Conservation (phyloP, 2,329 filamentous ascomycete species). For the Chaetomium olivaceum region DNA sequence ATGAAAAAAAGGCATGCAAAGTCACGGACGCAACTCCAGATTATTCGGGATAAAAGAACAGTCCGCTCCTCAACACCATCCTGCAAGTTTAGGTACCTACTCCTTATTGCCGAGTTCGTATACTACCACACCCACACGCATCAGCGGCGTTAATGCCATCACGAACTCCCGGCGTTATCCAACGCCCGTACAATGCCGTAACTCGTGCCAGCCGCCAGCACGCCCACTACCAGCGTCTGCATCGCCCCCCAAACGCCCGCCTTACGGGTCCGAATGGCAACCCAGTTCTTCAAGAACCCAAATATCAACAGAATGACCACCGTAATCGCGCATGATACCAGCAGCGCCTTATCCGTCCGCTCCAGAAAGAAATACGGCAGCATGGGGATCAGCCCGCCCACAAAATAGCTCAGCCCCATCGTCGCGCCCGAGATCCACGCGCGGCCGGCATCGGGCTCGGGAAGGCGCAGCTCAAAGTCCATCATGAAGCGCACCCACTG, state of each 20-base stretch:
- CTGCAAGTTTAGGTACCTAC: too few species aligned
- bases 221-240: constrained; percentile 66
- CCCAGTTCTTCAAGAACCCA: constrained; percentile 63
- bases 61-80: too few species aligned
- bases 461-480: constrained; percentile 56
- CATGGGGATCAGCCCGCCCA: constrained; percentile 70
- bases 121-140: too few species aligned
- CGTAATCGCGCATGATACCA: constrained; percentile 62
- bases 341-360: constrained; percentile 51
- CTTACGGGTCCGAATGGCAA: constrained; percentile 52
- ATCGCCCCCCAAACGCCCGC: constrained; percentile 60
- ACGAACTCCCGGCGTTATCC: background rate
- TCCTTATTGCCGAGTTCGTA: too few species aligned
- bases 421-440: constrained; percentile 61
- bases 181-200: constrained; percentile 55
- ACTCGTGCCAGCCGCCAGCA: constrained; percentile 65
- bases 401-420: constrained; percentile 68
- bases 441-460: constrained; percentile 46
- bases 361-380: constrained; percentile 66
- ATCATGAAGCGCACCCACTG: constrained; percentile 60
- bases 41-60: too few species aligned
- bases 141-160: too few species aligned
- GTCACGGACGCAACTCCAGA: too few species aligned
- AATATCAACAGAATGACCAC: constrained; percentile 61
- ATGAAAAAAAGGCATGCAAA: too few species aligned